These are phyloP conservation scores for Penicillium paneum DNA, from an alignment of 2,329 filamentous ascomycete species.

Conservation along the genomic window DNA sequence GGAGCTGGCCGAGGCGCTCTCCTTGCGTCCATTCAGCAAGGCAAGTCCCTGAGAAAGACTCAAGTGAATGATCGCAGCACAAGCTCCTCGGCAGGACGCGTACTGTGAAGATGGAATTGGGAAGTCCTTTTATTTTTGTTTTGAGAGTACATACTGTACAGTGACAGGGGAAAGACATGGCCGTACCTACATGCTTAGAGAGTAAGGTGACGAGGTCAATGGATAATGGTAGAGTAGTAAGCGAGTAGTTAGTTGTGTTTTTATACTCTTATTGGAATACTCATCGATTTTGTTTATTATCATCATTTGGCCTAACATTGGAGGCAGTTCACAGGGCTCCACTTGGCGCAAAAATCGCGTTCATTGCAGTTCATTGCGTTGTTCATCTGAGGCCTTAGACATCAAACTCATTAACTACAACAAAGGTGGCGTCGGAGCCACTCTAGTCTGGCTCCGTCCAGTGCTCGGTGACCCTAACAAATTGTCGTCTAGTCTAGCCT, in stretches of 20 bases:
- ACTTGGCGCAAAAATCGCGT: too few relatives aligned
- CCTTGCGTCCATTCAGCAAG: slow-evolving; percentile 77
- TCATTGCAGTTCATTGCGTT: neutral
- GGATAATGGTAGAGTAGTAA: slow-evolving; percentile 2
- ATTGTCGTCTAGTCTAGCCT: too few relatives aligned
- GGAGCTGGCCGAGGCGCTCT: slow-evolving; percentile 58
- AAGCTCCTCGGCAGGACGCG: slow-evolving; percentile 70
- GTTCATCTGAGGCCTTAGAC: neutral
- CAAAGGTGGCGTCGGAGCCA: too few relatives aligned
- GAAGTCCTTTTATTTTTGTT: neutral
- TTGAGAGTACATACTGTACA: slow-evolving; percentile 23
- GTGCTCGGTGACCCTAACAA: too few relatives aligned
- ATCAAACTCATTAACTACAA: too few relatives aligned
- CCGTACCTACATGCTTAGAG: neutral
- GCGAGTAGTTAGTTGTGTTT: slow-evolving; percentile 7
- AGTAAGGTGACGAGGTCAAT: neutral
- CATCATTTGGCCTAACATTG: neutral
- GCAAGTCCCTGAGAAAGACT: slow-evolving; percentile 78
- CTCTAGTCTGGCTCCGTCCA: too few relatives aligned
- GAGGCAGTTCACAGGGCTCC: too few relatives aligned
- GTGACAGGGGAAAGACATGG: neutral
- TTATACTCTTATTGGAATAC: slow-evolving; percentile 13
- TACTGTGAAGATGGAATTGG: slow-evolving; percentile 45
- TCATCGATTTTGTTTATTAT: slow-evolving; percentile 3
- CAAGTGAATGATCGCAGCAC: slow-evolving; percentile 81